phyloP scores from a whole-genome alignment of 176 grass and related monocot species.

The Metroxylon sagu region DNA sequence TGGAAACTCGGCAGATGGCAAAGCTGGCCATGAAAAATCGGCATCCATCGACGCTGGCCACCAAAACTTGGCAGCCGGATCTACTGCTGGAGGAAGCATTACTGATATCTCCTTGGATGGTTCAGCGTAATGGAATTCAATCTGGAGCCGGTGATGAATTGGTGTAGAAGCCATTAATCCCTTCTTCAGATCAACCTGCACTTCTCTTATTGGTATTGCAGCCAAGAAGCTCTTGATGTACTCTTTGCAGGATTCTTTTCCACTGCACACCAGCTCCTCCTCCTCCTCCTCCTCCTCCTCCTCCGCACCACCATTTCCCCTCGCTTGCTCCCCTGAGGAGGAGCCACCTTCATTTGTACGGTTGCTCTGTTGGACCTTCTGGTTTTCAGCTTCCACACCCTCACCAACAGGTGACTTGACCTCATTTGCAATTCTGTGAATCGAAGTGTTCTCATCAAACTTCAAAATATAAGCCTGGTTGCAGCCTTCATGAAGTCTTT shows the following conservation, averaged over 20 bases:
- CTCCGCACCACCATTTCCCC: conserved; percentile 11
- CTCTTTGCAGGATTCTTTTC: conserved; percentile 81
- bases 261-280: conserved; percentile 33
- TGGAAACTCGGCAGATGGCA: neutral
- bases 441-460: conserved; percentile 68
- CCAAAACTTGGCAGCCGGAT: neutral
- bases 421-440: conserved; percentile 39
- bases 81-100: neutral
- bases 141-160: conserved; percentile 82
- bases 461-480: conserved; percentile 81
- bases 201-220: conserved; percentile 77
- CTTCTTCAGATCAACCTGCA: conserved; percentile 88
- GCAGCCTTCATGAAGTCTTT: conserved; percentile 86
- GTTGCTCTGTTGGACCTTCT: conserved; percentile 9
- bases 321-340: conserved; percentile 22
- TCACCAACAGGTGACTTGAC: conserved; percentile 30
- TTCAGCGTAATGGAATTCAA: conserved; percentile 80
- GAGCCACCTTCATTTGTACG: neutral
- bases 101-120: conserved; percentile 9
- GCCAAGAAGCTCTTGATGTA: conserved; percentile 97
- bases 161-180: conserved; percentile 55
- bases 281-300: conserved; percentile 21
- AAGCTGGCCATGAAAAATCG: conserved; percentile 5
- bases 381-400: conserved; percentile 4
- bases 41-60: conserved; percentile 5